A percentile compares a stretch with the other conserved stretches of the same genome.
Conservation (phyloP, 2,329 filamentous ascomycete species). For the Colletotrichum viniferum region DNA sequence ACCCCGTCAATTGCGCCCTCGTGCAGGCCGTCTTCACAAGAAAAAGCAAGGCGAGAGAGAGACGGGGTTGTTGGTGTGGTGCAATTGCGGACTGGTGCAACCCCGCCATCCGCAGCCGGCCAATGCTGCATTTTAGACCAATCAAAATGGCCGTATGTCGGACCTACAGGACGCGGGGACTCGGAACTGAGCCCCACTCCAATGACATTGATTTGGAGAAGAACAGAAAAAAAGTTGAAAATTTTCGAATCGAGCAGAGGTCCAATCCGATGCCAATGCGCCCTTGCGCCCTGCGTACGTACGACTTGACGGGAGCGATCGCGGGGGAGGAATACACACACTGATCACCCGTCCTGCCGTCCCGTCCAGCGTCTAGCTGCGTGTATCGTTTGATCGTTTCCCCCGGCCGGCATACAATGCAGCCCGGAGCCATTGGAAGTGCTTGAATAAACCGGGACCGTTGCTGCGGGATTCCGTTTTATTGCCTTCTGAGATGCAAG, state of each 20-base stretch:
- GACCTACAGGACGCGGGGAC: neutral
- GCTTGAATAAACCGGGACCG: neutral
- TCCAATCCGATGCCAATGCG: neutral
- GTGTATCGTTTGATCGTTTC: neutral
- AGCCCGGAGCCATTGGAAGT: neutral
- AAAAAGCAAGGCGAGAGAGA: neutral
- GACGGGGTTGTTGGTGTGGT: neutral
- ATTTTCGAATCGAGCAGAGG: neutral
- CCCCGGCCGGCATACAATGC: neutral
- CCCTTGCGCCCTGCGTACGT: neutral
- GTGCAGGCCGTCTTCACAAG: neutral
- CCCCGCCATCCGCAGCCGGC: neutral
- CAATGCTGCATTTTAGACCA: neutral
- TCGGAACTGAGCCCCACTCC: neutral
- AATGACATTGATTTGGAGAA: conserved; percentile 6
- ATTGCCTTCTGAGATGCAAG: neutral
- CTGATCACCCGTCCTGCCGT: neutral
- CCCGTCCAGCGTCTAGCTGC: neutral
- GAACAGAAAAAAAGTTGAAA: neutral
- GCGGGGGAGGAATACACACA: neutral
- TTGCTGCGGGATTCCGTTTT: neutral
- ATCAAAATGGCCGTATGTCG: neutral
- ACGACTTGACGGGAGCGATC: neutral
- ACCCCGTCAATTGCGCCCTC: neutral
- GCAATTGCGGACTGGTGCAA: neutral